These are phyloP conservation scores for Fusarium devonianum DNA, from an alignment of 2,329 filamentous ascomycete genomes.

Conservation along the genomic window DNA sequence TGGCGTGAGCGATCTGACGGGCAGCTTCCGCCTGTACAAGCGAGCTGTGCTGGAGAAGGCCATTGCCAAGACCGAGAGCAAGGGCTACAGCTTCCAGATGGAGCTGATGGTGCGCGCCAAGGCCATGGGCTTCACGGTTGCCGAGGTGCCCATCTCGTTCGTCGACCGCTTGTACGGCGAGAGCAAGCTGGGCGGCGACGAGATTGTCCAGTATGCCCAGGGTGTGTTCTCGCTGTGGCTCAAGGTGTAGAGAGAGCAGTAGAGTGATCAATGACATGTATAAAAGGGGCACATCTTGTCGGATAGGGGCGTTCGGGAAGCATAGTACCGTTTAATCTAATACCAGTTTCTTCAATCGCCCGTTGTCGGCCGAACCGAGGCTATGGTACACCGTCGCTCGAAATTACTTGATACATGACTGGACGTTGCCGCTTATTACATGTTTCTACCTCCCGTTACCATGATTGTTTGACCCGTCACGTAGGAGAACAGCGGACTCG, in stretches of 20 bases:
- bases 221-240: constrained; percentile 80
- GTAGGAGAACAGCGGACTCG: constrained; percentile 83
- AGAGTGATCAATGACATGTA: constrained; percentile 24
- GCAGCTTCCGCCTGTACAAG: constrained; percentile 95
- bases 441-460: constrained; percentile 78
- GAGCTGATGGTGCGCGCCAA: constrained; percentile 98
- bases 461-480: constrained; percentile 87
- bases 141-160: constrained; percentile 95
- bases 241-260: constrained; percentile 64
- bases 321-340: constrained; percentile 45
- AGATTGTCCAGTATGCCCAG: constrained; percentile 97
- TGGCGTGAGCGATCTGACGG: constrained; percentile 94
- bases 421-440: constrained; percentile 53
- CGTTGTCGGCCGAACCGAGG: not conserved
- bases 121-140: constrained; percentile 91
- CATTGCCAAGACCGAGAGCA: constrained; percentile 88
- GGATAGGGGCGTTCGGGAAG: constrained; percentile 44
- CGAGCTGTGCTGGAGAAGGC: constrained; percentile 87
- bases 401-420: not conserved
- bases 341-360: constrained; percentile 40
- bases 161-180: constrained; percentile 96
- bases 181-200: constrained; percentile 90
- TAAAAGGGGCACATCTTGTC: constrained; percentile 37
- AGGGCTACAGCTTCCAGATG: constrained; percentile 99
- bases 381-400: not conserved